Percentiles rank a stretch among this genome's conserved stretches.
Conservation (phyloP, 1,284 basidiomycete genomes). For the Schizopora paradoxa region DNA sequence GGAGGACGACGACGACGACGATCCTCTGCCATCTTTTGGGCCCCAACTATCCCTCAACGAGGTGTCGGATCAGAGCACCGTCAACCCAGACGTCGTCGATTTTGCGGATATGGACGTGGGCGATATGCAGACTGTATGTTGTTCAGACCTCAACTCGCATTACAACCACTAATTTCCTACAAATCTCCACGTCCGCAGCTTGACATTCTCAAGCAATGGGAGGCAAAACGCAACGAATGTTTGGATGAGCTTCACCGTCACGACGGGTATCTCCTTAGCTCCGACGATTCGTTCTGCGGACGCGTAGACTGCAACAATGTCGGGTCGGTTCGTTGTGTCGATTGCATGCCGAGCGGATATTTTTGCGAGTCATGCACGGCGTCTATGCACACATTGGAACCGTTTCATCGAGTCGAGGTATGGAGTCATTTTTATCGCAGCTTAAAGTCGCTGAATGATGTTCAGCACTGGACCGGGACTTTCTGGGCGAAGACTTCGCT, state of each 20-base stretch:
- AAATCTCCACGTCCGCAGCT: no score
- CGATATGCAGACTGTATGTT: no score
- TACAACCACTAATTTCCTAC: no score
- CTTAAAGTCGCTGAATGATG: background rate
- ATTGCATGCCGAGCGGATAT: background rate
- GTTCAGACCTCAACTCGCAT: no score
- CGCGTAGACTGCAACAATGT: background rate
- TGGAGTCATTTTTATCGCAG: background rate
- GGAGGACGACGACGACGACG: no score
- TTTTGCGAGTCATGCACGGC: background rate
- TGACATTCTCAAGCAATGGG: no score
- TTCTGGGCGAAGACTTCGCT: background rate
- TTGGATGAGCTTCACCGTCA: slow-evolving; percentile 3
- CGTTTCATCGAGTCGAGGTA: slow-evolving; percentile 3
- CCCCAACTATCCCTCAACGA: no score
- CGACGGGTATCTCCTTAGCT: background rate
- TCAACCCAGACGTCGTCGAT: no score
- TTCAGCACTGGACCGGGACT: background rate
- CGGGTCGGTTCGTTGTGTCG: background rate
- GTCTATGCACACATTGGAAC: background rate
- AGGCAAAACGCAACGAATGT: background rate
- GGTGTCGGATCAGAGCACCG: no score
- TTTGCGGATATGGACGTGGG: no score
- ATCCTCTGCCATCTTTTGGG: no score
- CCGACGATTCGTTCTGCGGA: slow-evolving; percentile 2